Percentiles rank a stretch among this genome's conserved stretches.
phyloP scores from a whole-genome alignment of 257 asterid genomes.

The Cinchona pubescens region DNA sequence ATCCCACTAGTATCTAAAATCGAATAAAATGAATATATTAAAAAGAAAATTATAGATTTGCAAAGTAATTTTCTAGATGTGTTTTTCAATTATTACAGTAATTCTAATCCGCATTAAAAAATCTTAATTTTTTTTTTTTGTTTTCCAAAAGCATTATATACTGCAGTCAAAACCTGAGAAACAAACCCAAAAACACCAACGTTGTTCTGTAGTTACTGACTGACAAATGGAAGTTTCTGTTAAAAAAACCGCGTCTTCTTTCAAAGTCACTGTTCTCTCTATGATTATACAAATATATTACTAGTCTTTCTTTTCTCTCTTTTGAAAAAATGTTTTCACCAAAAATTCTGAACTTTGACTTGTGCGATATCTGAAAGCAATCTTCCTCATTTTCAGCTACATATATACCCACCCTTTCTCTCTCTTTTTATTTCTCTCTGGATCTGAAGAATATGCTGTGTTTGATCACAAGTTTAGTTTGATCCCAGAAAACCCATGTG shows the following conservation, averaged over 20 bases:
- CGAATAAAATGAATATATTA: no score
- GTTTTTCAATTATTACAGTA: no score
- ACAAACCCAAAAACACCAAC: neutral
- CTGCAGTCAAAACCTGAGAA: neutral
- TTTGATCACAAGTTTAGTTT: neutral
- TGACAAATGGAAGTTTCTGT: conserved; percentile 15
- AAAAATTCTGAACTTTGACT: conserved; percentile 15
- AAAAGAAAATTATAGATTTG: no score
- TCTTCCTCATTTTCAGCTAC: neutral
- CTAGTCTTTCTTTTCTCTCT: neutral
- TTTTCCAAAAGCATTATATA: no score
- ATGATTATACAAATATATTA: no score
- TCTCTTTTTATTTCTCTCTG: no score
- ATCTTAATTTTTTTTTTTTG: no score
- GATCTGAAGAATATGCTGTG: neutral
- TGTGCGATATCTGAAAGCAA: neutral
- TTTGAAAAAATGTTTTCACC: neutral
- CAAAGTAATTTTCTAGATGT: no score
- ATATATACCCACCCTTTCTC: neutral
- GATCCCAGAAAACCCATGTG: conserved; percentile 1
- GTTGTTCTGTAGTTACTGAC: neutral
- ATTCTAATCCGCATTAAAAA: no score
- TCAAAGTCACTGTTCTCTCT: conserved; percentile 8
- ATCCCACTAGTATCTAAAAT: no score
- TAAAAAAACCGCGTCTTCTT: conserved; percentile 22